Conservation (phyloP, 2,329 filamentous ascomycete genomes). For the Trichoderma guizhouense region DNA sequence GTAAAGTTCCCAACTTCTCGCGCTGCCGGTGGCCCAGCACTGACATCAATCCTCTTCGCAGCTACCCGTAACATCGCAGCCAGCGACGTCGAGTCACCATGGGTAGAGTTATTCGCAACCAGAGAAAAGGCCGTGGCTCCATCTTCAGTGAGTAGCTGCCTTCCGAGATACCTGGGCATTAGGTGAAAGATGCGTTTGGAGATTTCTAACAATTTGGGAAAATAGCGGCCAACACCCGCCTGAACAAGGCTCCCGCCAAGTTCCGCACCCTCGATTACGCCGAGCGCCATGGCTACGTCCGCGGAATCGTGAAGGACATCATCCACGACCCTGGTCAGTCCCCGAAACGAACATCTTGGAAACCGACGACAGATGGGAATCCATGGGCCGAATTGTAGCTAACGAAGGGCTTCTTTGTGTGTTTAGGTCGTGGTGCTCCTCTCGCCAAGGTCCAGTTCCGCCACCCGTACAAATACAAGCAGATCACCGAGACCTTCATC, state of each 20-base stretch:
- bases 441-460: conserved; percentile 97
- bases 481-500: conserved; percentile 98
- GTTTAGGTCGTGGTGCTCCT: conserved; percentile 76
- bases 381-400: conserved; percentile 23
- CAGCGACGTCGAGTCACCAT: conserved; percentile 41
- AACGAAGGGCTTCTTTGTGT: conserved; percentile 25
- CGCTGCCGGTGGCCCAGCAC: conserved; percentile 28
- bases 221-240: conserved; percentile 74
- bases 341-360: conserved; percentile 17
- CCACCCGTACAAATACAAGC: conserved; percentile 97
- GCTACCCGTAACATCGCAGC: conserved; percentile 35
- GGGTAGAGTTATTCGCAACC: conserved; percentile 64
- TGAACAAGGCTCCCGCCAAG: conserved; percentile 82
- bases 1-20: conserved; percentile 31
- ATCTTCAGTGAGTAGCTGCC: conserved; percentile 51
- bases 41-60: conserved; percentile 31
- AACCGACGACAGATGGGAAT: conserved; percentile 19
- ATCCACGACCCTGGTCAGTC: conserved; percentile 86
- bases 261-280: conserved; percentile 96
- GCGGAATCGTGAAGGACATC: conserved; percentile 97
- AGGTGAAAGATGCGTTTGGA: conserved; percentile 23
- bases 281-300: conserved; percentile 96
- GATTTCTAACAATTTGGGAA: conserved; percentile 30
- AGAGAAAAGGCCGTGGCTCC: conserved; percentile 59
- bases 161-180: conserved; percentile 11